Conservation (phyloP, 2,329 filamentous ascomycete species). For the Penicillium sp. region DNA sequence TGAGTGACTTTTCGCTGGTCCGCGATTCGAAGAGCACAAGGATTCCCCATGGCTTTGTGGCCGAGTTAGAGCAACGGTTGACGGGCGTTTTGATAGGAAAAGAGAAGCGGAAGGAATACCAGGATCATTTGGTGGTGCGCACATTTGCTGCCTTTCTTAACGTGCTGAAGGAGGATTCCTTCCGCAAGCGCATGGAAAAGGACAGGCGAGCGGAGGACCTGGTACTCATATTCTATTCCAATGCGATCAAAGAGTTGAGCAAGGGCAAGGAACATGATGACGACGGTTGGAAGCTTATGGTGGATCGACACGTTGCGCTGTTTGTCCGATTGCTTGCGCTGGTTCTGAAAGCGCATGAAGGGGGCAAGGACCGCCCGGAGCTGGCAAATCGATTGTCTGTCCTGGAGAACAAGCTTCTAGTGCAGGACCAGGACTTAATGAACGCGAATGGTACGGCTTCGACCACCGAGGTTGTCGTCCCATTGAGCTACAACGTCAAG, state of each 20-base stretch:
- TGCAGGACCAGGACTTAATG: constrained; percentile 87
- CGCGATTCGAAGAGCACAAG: constrained; percentile 68
- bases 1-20: constrained; percentile 78
- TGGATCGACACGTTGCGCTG: constrained; percentile 90
- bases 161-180: constrained; percentile 82
- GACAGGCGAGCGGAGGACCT: constrained; percentile 90
- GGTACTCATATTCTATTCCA: constrained; percentile 93
- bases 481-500: constrained; percentile 87
- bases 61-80: constrained; percentile 72
- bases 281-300: constrained; percentile 85
- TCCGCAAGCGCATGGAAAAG: constrained; percentile 89
- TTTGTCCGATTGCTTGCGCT: constrained; percentile 84
- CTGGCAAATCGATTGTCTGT: constrained; percentile 74
- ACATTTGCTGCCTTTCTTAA: constrained; percentile 95
- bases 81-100: constrained; percentile 76
- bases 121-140: constrained; percentile 84
- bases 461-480: constrained; percentile 77
- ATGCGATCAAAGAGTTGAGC: constrained; percentile 85
- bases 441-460: constrained; percentile 59
- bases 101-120: constrained; percentile 83
- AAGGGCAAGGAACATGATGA: constrained; percentile 75
- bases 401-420: constrained; percentile 88
- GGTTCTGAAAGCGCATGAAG: constrained; percentile 79
- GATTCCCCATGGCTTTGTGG: constrained; percentile 70
- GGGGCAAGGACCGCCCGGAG: constrained; percentile 81